Base-by-base conservation (phyloP, 306 rosid species). In the Cucurbita moschata region DNA sequence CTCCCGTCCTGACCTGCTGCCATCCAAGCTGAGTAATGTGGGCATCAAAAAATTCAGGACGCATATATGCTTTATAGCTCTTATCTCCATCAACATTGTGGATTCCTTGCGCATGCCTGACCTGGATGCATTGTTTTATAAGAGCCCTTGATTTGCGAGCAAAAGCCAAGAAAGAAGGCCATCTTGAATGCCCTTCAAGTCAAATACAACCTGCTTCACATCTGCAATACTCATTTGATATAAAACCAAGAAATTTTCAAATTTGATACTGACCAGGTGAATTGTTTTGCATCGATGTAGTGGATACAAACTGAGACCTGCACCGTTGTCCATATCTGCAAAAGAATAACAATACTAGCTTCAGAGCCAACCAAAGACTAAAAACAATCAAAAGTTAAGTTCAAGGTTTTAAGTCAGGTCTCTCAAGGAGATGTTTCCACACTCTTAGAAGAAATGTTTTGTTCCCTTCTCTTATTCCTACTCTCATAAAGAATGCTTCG, bases 51-150 rank as follows among this genome's bases (percentile, higher is more conserved):
- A 62, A 84, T 71, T 74, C 85, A 71, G 88, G 88, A 77, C 75
- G 74, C 80, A 84, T 37, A 63, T 79, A 84, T 52, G 82, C 79
- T 59, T 81, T 81, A 81, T 81, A 84, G 73, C 78, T 84, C 78
- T 84, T 84, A 16, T 82, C 85, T 71, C 88, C 88, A 4, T 84
- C 88, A 19, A 84, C 80, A 59, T 84, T 84, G 85, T 84, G 88
- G 79, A 84, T 81, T 56, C 88, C 88, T 73, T 84, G 88, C 23
- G 80, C 88, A 66, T 84, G 88, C 83, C 88, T 84, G 77, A 84
- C 88, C 88, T 84, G 88, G 76, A 84, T 81, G 57, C 58, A 69
- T 14, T 72, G 79, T 67, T 79, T 84, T 81, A 79, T 65, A 73
- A 81, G 82, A 81, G 57, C 67, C 64, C 70, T 75, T 64, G 75